Evolutionary conservation across 768 basidiomycete species (phyloP), one percentile per base, ranked within the genome.

Genomic region (Leucosporidium scottii): DNA sequence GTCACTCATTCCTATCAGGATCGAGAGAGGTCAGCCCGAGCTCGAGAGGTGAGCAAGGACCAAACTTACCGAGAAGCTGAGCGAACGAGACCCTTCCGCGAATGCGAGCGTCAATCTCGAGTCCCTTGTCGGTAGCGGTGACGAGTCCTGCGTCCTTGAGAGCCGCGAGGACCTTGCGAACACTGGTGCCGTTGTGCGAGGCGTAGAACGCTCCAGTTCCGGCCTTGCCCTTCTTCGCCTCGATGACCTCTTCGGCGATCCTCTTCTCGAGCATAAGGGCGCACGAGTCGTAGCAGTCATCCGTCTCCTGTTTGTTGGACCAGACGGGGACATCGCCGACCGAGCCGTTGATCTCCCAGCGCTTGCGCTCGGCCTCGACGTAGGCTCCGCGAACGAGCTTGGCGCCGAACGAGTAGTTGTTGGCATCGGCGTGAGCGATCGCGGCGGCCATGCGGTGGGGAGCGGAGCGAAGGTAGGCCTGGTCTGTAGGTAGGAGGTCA

Each of bases 311-410:
- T 64, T 77, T 77, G 28, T 58, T 51, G 36, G 63, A 53, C 75
- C 75, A 76, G n/a, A 75, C 75, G 57, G 73, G 68, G 51, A 65
- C 69, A 31, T 63, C 64, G 9, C 63, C 68, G 1, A 44, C 25
- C 30, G 9, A 18, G 15, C 53, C 31, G n/a, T 13, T 3, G 39
- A 65, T 64, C 6, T 44, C 54, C n/a, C 28, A 28, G 23, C 58
- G 58, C 28, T 53, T 50, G 34, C 75, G 65, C 62, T 76, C 76
- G 3, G 66, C 50, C 36, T 70, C 72, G 65, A 74, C 68, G 65
- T 76, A 76, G 13, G 76, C 76, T 4, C 76, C 76, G 51, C 76
- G 71, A 23, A 75, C 74, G 57, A 76, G 71, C 68, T 76, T 76
- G 59, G 72, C 71, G 17, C 76, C 76, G 62, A 75, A 73, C 9